Percentiles rank a stretch among this genome's conserved stretches.
Conservation (phyloP, 1,284 basidiomycete genomes). For the Pseudozyma hubeiensis region DNA sequence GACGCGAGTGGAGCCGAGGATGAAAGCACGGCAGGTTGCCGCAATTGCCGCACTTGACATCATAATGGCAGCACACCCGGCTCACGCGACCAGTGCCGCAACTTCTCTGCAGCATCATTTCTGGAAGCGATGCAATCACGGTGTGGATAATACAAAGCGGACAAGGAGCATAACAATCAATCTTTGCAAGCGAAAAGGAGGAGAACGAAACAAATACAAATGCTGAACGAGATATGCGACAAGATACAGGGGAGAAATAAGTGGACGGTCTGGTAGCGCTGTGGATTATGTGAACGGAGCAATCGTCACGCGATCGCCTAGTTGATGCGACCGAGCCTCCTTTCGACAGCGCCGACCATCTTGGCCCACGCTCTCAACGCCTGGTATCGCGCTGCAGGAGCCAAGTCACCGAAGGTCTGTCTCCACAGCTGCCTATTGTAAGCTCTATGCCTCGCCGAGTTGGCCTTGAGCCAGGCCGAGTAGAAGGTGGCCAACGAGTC, state of each 20-base stretch:
- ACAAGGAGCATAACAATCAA: no score
- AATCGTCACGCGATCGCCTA: not conserved
- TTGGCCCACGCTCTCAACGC: slow-evolving; percentile 41
- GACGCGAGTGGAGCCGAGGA: not conserved
- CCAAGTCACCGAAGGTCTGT: slow-evolving; percentile 52
- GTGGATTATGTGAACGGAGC: not conserved
- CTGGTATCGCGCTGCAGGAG: slow-evolving; percentile 46
- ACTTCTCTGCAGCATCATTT: no score
- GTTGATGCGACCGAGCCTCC: slow-evolving; percentile 19
- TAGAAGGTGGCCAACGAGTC: slow-evolving; percentile 61
- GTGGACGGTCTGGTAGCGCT: no score
- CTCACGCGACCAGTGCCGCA: not conserved
- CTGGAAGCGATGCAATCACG: no score
- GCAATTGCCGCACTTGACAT: not conserved
- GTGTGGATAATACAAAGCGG: no score
- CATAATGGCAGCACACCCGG: no score
- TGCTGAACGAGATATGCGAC: no score
- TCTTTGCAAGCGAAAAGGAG: no score
- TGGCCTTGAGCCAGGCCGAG: slow-evolving; percentile 62
- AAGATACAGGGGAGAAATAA: no score
- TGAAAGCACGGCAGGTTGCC: not conserved
- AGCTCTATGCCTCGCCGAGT: slow-evolving; percentile 52
- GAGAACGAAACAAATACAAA: no score
- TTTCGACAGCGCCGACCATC: slow-evolving; percentile 20
- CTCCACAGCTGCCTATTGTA: slow-evolving; percentile 63